Evolutionary conservation across 2,329 filamentous ascomycete genomes (phyloP), one percentile per base, ranked within the genome.

Genomic region (Colletotrichum sp.): DNA sequence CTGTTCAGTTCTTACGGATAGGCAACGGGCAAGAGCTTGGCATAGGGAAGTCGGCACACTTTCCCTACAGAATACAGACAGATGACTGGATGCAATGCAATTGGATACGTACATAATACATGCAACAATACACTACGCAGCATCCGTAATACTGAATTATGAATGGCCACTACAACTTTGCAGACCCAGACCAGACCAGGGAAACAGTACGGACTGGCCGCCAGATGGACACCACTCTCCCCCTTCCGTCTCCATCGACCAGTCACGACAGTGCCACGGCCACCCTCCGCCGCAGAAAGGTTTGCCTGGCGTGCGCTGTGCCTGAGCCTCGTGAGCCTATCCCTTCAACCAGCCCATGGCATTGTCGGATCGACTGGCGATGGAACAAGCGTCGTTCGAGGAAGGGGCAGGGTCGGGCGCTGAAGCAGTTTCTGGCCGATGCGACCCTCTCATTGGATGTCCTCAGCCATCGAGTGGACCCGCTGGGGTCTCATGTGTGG

Each of bases 331-430:
- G 48, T 64, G 52, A 43, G 38, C 58, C 65, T 64, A 76, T 61
- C 70, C 30, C 71, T 52, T 61, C 30, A 48, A 70, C 74, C 52
- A 69, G 60, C 73, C 68, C 78, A 78, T 78, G 78, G 77, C 75
- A 78, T 80, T 84, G 84, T 85, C 83, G 81, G 84, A 84, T 85
- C 83, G 82, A 76, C 83, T 79, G 79, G 78, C 77, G 83, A 85
- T 85, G 84, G 79, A 80, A 85, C 84, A 80, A 73, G 71, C 79
- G 77, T 77, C 81, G 82, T 83, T 81, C 71, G 80, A 82, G 78
- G 80, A 78, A 78, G 71, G 77, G 77, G 75, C 67, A 71, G 77
- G 77, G 78, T 80, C 78, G 71, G 60, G 71, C 70, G 60, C 55
- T 66, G 74, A 75, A 62, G 66, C 71, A 77, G 67, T 28, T 55